Base-by-base conservation (phyloP, 177 flowering plant species). In the Telopea speciosissima region DNA sequence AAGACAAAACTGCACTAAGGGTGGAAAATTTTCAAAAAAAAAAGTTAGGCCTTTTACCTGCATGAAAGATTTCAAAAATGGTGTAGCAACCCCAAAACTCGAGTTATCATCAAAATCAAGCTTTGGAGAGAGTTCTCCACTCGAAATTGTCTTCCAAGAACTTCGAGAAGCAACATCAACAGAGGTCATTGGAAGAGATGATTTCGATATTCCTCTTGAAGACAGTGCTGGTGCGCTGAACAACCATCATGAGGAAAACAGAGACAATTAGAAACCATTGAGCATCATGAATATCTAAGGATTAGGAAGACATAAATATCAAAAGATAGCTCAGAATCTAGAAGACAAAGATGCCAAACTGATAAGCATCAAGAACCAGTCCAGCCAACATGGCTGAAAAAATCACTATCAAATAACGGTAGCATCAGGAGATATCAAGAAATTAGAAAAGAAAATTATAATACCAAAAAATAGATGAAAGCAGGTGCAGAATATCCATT, bases 51-150 rank as follows among this genome's bases (percentile, higher is more conserved):
- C 52, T 2, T 17, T 8, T 45, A 90, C 99, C 97, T 96, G 97
- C 98, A 96, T 96, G 75, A 93, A 91, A 74, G 99, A 96, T 81
- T 90, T 96, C 44, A 96, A 80, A 13, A 95, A 78, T 65, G 99
- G 99, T 12, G 96, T 65, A 45, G 99, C 96, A 66, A 83, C 89
- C 64, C 96, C 94, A 72, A 87, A 86, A 83, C 89, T 85, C 44
- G 91, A 82, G 72, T 77, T 81, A 56, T 90, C 95, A 72, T 89
- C 93, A 72, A 84, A 76, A 70, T 88, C 88, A 62, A 81, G 79
- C 54, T 81, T 86, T 22, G 77, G 84, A 24, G 96, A 83, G 54
- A 83, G 83, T 69, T 93, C 95, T 45, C 91, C 93, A 75, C 82
- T 86, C 36, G 90, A 65, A 80, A 82, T 86, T 66, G 82, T 82